Percentiles rank a stretch among this genome's conserved stretches.
Conservation (phyloP, 2,329 filamentous ascomycete genomes). For the Phialocephala sp. region DNA sequence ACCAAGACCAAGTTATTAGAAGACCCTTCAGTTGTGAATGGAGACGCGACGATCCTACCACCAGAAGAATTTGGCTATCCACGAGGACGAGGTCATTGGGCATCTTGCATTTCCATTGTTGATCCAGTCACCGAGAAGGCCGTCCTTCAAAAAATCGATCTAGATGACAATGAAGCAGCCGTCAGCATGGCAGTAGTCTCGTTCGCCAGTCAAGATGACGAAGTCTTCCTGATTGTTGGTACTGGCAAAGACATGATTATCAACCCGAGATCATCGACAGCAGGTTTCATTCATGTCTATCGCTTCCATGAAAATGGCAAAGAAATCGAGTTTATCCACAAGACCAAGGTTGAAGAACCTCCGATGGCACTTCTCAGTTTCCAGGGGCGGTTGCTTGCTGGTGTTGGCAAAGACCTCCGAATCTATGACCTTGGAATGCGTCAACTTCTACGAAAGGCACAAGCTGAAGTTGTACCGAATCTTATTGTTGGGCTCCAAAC, state of each 20-base stretch:
- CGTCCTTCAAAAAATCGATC: conserved; percentile 78
- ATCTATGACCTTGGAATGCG: conserved; percentile 94
- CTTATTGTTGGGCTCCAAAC: conserved; percentile 90
- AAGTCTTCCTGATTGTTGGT: conserved; percentile 90
- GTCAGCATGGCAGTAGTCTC: conserved; percentile 84
- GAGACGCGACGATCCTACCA: conserved; percentile 72
- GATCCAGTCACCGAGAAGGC: conserved; percentile 79
- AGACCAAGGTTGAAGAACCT: conserved; percentile 89
- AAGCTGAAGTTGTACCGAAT: conserved; percentile 78
- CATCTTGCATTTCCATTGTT: conserved; percentile 91
- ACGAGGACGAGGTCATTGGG: conserved; percentile 84
- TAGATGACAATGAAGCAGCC: conserved; percentile 90
- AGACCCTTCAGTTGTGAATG: conserved; percentile 73
- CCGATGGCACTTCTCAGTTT: conserved; percentile 91
- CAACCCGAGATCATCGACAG: conserved; percentile 74
- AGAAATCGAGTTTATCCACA: conserved; percentile 92
- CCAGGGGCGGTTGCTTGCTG: conserved; percentile 87
- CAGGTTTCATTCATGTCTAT: conserved; percentile 91
- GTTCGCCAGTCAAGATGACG: conserved; percentile 87
- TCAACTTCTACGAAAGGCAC: conserved; percentile 89
- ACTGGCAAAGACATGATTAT: conserved; percentile 90
- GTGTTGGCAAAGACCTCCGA: conserved; percentile 79
- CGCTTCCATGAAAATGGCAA: conserved; percentile 86
- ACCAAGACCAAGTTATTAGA: conserved; percentile 76
- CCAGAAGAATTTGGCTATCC: conserved; percentile 90